phyloP scores from a whole-genome alignment of 2,329 filamentous ascomycete genomes.

The Penicillium janthinellum region DNA sequence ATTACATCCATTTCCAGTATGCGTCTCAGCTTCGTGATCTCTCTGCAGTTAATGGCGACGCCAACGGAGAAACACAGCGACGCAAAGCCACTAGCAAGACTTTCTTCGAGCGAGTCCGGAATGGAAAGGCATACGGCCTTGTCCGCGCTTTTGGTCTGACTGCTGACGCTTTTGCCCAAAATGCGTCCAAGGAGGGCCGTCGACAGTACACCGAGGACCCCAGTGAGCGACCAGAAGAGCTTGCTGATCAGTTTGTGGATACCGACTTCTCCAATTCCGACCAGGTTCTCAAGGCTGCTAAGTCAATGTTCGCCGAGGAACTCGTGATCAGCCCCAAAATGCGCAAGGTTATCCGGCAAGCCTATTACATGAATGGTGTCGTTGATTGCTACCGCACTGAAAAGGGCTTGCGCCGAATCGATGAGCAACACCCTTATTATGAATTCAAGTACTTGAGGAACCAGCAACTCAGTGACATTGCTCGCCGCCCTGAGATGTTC shows the following conservation, averaged over 20 bases:
- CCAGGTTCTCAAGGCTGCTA: slow-evolving; percentile 75
- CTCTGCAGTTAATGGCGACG: slow-evolving; percentile 60
- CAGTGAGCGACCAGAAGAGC: slow-evolving; percentile 74
- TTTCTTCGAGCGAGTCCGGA: slow-evolving; percentile 81
- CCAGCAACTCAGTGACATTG: slow-evolving; percentile 79
- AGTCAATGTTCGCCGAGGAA: slow-evolving; percentile 88
- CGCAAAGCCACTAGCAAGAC: slow-evolving; percentile 81
- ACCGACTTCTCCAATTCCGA: slow-evolving; percentile 75
- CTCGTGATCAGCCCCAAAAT: slow-evolving; percentile 84
- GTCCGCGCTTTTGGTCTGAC: slow-evolving; percentile 89
- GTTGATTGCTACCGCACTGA: slow-evolving; percentile 90
- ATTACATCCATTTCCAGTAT: slow-evolving; percentile 95
- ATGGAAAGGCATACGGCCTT: slow-evolving; percentile 75
- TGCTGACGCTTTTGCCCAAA: slow-evolving; percentile 84
- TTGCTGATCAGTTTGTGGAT: slow-evolving; percentile 76
- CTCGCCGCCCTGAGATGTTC: slow-evolving; percentile 83
- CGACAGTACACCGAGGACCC: slow-evolving; percentile 85
- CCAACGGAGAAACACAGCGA: slow-evolving; percentile 68
- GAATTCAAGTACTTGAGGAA: slow-evolving; percentile 96
- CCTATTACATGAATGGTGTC: slow-evolving; percentile 79
- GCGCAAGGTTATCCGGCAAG: slow-evolving; percentile 80
- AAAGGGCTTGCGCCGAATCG: slow-evolving; percentile 89
- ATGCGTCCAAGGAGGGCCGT: slow-evolving; percentile 75
- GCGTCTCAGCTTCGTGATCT: slow-evolving; percentile 80
- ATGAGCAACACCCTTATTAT: slow-evolving; percentile 93